Percentiles rank a stretch among this genome's conserved stretches.
Conservation (phyloP, 176 grass and related monocot genomes). For the Phoenix roebelenii region DNA sequence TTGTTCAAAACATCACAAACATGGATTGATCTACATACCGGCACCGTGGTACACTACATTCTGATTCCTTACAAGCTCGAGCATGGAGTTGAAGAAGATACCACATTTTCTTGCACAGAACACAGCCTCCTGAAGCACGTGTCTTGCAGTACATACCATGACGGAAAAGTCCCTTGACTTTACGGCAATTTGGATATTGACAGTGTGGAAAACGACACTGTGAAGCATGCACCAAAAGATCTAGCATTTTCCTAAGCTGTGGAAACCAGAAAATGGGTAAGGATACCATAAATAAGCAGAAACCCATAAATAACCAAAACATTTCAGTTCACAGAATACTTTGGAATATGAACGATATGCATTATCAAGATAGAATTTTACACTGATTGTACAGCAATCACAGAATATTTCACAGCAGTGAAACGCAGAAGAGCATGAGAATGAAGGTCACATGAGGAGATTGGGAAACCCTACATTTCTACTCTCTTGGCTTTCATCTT, state of each 20-base stretch:
- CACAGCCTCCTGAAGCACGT: constrained; percentile 72
- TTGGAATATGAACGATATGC: no score
- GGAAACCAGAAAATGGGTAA: constrained; percentile 15
- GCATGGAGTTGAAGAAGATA: constrained; percentile 90
- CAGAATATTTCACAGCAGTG: no score
- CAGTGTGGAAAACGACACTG: constrained; percentile 56
- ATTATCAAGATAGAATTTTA: no score
- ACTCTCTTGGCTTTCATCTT: no score
- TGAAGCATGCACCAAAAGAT: constrained; percentile 74
- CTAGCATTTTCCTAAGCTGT: constrained; percentile 81
- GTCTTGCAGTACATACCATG: constrained; percentile 70
- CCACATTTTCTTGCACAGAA: constrained; percentile 75
- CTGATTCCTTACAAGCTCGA: constrained; percentile 87
- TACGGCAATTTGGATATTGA: constrained; percentile 61
- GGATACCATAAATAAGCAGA: no score
- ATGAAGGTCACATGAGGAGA: no score
- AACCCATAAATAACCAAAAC: no score
- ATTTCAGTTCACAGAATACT: no score
- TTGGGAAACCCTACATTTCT: no score
- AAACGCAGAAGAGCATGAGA: no score
- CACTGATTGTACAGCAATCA: no score
- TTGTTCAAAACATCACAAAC: background rate
- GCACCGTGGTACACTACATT: constrained; percentile 87
- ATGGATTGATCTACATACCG: constrained; percentile 43
- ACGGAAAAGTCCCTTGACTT: constrained; percentile 83